A percentile compares a stretch with the other conserved stretches of the same genome.
Evolutionary conservation across 768 basidiomycete species (phyloP).

Genomic region (Mycena floridula): DNA sequence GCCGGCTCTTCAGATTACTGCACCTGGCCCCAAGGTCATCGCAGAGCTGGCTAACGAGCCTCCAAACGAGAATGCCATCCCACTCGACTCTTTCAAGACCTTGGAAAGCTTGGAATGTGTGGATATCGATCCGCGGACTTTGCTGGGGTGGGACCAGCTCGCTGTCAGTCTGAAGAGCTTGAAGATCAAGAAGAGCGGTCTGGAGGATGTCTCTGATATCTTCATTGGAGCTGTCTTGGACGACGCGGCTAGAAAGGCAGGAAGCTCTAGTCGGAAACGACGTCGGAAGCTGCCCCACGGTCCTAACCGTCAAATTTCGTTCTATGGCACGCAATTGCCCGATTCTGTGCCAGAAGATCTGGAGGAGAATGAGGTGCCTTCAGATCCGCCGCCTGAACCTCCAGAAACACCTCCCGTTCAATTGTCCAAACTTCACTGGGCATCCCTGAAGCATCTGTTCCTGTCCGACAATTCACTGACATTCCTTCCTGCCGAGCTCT

Average conservation of each 20-base stretch:
- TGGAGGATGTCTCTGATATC: conserved; percentile 76
- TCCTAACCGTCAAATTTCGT: conserved; percentile 35
- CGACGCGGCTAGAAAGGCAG: conserved; percentile 61
- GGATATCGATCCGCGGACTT: conserved; percentile 76
- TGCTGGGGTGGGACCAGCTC: conserved; percentile 81
- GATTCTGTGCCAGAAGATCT: conserved; percentile 51
- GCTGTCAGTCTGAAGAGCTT: conserved; percentile 66
- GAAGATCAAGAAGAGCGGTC: conserved; percentile 71
- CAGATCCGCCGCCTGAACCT: conserved; percentile 2
- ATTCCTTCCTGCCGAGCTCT: conserved; percentile 62
- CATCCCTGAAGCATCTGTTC: conserved; percentile 67
- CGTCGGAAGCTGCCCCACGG: conserved; percentile 36
- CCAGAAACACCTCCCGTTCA: conserved; percentile 15
- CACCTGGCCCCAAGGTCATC: conserved; percentile 61
- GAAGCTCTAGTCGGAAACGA: conserved; percentile 41
- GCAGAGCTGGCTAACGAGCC: conserved; percentile 64
- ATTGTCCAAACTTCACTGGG: conserved; percentile 64
- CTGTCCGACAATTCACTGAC: conserved; percentile 79
- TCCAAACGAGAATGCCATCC: conserved; percentile 69
- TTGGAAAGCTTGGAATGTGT: conserved; percentile 67
- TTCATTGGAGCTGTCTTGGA: conserved; percentile 77
- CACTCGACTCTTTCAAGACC: conserved; percentile 82
- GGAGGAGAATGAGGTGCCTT: conserved; percentile 19
- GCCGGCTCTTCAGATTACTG: conserved; percentile 65
- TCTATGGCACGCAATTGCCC: conserved; percentile 45